A percentile compares a stretch with the other conserved stretches of the same genome.
phyloP scores from a whole-genome alignment of 495 filamentous ascomycete species.

The Podospora comata region DNA sequence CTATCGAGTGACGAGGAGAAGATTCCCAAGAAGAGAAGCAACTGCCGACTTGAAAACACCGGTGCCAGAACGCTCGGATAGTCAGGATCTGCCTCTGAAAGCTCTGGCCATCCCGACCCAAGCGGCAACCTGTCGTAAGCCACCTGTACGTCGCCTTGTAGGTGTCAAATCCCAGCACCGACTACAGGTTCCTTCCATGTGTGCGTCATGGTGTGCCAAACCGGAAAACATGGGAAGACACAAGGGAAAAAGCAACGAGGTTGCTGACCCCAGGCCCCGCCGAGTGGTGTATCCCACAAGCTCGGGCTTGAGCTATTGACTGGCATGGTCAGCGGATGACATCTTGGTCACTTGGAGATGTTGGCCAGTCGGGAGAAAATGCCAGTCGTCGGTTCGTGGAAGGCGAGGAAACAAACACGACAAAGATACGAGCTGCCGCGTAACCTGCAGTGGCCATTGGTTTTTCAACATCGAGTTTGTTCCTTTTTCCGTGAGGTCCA shows the following conservation, averaged over 20 bases:
- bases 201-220: neutral
- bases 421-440: constrained; percentile 29
- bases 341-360: neutral
- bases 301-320: neutral
- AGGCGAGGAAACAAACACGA: neutral
- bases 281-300: neutral
- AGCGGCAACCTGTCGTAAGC: neutral
- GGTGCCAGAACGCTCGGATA: neutral
- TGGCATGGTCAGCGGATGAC: neutral
- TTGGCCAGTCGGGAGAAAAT: constrained; percentile 13
- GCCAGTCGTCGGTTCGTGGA: neutral
- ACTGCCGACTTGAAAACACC: neutral
- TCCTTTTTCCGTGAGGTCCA: too few species aligned
- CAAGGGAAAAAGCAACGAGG: neutral
- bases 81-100: neutral
- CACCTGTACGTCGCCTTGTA: neutral
- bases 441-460: constrained; percentile 16
- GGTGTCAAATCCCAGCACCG: neutral
- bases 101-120: neutral
- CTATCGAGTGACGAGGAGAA: neutral
- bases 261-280: too few species aligned
- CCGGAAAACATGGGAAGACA: neutral
- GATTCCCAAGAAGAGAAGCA: neutral
- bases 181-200: neutral
- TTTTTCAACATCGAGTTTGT: neutral